Evolutionary conservation across 495 filamentous ascomycete species (phyloP), one percentile per base, ranked within the genome.

Genomic region (Hyaloscypha variabilis): DNA sequence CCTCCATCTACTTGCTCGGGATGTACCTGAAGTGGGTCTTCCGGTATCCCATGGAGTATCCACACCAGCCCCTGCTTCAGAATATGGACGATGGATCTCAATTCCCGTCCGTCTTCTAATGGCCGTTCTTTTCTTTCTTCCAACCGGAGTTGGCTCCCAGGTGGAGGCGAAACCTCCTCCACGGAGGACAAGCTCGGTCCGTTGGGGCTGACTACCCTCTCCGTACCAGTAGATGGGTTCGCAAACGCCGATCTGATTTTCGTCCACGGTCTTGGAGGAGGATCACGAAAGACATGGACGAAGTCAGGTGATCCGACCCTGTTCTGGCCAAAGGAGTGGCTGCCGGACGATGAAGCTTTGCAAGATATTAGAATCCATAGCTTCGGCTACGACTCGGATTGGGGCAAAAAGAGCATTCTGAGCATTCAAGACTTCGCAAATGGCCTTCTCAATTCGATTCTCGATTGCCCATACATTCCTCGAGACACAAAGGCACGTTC

Each of bases 351-450:
- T 21, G n/a, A 21, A 10, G 62, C 25, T 26, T 66, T 71, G 28
- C 11, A 50, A 14, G 23, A 63, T 63, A 63, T 62, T 1, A 25
- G 66, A 17, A 64, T 71, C 14, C 59, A 68, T 39, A 68, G 28
- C 51, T 71, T 68, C 57, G 69, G 69, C 6, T 71, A 71, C 39
- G 31, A 62, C 30, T 31, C 65, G 14, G 50, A 71, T 29, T 65
- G 62, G 77, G 54, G 51, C 19, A 26, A 58, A 19, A 70, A 74
- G 42, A 80, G 74, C 67, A 67, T 72, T 39, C 67, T 84, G 0
- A 76, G 75, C 2, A 65, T 79, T 10, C 52, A 70, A 14, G 74
- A 81, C 67, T 82, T 85, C 60, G 80, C 66, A 14, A 76, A 77
- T 51, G 69, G 74, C 11, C 58, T 85, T 8, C 70, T 85, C 39